These are phyloP conservation scores for Elaeagnus macrophylla DNA, from an alignment of 306 rosid species.

Conservation along the genomic window DNA sequence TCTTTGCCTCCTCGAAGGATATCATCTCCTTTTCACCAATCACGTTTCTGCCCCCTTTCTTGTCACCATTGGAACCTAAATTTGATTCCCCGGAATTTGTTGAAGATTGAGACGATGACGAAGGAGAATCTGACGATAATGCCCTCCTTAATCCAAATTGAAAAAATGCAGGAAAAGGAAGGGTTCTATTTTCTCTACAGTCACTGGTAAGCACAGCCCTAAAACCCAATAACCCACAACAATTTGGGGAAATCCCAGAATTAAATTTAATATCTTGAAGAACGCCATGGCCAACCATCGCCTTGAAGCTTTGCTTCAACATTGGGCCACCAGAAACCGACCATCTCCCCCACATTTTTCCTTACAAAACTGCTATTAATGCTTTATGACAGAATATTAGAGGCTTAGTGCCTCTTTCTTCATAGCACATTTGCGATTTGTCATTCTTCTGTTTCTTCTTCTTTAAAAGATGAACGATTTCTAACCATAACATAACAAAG, in stretches of 20 bases:
- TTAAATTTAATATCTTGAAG: background rate
- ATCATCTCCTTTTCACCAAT: slow-evolving; percentile 28
- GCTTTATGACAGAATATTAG: too few relatives aligned
- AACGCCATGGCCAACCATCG: slow-evolving; percentile 4
- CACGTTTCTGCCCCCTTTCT: background rate
- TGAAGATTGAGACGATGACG: background rate
- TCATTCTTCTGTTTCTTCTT: too few relatives aligned
- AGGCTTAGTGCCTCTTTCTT: too few relatives aligned
- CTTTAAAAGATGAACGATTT: too few relatives aligned
- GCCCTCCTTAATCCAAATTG: slow-evolving; percentile 1
- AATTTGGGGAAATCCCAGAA: background rate
- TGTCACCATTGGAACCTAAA: slow-evolving; percentile 1
- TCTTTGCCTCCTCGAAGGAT: slow-evolving; percentile 62
- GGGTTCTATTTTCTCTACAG: too few relatives aligned
- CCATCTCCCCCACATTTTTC: slow-evolving; percentile 15
- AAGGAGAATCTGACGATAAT: background rate
- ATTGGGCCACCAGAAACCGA: slow-evolving; percentile 1
- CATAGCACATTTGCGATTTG: too few relatives aligned
- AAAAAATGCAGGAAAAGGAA: background rate
- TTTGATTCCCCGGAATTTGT: background rate
- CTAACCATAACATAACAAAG: too few relatives aligned
- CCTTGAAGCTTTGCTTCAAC: background rate
- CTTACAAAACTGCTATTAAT: background rate
- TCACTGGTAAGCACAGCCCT: background rate
- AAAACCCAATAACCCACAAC: background rate